Percentiles rank a stretch among this genome's conserved stretches.
Conservation (phyloP, 1,284 basidiomycete species). For the Wallemia hederae region DNA sequence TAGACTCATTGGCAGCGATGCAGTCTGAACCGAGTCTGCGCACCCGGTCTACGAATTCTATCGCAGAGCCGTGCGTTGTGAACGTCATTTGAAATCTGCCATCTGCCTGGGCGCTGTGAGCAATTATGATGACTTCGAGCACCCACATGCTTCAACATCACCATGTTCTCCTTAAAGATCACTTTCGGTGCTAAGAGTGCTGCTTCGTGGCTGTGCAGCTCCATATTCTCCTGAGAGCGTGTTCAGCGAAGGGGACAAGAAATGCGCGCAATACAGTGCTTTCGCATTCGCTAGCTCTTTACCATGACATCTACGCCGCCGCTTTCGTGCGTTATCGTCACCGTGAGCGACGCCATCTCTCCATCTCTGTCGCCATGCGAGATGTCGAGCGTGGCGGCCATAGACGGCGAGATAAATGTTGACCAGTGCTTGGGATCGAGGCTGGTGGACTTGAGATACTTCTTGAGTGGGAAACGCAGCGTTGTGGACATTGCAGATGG, state of each 20-base stretch:
- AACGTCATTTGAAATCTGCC: constrained; percentile 2
- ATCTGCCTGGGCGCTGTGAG: constrained; percentile 3
- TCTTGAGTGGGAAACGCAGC: neutral
- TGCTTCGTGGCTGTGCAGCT: neutral
- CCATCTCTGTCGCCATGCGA: constrained; percentile 5
- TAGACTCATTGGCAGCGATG: neutral
- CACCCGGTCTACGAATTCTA: constrained; percentile 2
- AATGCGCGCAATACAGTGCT: no score
- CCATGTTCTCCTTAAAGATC: neutral
- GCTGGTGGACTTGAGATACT: neutral
- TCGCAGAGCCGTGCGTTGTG: constrained; percentile 5
- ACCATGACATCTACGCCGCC: neutral
- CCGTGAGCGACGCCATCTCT: neutral
- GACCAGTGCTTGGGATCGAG: neutral
- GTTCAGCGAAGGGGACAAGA: no score
- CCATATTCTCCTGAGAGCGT: neutral
- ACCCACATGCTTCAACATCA: neutral
- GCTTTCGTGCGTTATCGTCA: constrained; percentile 1
- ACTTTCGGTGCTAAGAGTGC: neutral
- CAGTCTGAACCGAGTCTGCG: constrained; percentile 5
- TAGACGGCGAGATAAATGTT: neutral
- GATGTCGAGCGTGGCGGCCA: constrained; percentile 1
- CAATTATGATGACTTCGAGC: neutral
- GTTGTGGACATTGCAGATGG: neutral
- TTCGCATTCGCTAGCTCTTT: no score